These are phyloP conservation scores for Trametes elegans DNA, from an alignment of 768 basidiomycete species.

Conservation along the genomic window DNA sequence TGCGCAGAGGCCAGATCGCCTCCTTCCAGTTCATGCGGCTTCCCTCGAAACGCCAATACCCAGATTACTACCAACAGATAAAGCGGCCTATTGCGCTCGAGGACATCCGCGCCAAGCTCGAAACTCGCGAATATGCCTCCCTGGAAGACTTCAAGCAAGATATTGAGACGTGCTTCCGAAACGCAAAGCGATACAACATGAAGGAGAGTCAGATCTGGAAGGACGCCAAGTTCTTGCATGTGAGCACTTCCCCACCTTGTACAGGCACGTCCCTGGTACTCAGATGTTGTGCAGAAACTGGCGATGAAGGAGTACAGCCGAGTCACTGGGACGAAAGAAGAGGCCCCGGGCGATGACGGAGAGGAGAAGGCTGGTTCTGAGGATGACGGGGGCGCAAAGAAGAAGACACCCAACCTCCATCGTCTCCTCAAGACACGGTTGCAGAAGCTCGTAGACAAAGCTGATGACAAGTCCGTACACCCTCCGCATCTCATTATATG, in stretches of 20 bases:
- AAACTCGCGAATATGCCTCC: constrained; percentile 54
- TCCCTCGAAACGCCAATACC: constrained; percentile 69
- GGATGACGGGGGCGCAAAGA: constrained; percentile 43
- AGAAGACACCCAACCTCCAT: constrained; percentile 61
- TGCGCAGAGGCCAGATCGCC: constrained; percentile 58
- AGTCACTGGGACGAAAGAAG: constrained; percentile 43
- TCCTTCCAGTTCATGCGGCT: constrained; percentile 66
- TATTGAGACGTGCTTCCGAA: constrained; percentile 75
- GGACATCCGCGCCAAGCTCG: constrained; percentile 82
- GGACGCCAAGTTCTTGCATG: constrained; percentile 81
- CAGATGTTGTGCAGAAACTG: constrained; percentile 39
- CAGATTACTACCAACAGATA: constrained; percentile 86
- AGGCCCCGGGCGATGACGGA: constrained; percentile 25
- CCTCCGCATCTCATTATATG: constrained; percentile 1
- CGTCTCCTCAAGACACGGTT: constrained; percentile 66
- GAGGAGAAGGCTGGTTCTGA: constrained; percentile 37
- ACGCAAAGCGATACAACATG: constrained; percentile 81
- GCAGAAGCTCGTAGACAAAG: constrained; percentile 71
- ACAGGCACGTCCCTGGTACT: neutral
- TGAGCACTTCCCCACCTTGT: constrained; percentile 34
- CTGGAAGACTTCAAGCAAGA: constrained; percentile 68
- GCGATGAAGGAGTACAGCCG: constrained; percentile 44
- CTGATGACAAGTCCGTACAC: constrained; percentile 66
- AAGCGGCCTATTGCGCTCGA: constrained; percentile 82
- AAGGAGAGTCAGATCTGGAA: constrained; percentile 76